Evolutionary conservation across 495 filamentous ascomycete species (phyloP), one percentile per base, ranked within the genome.

Genomic region (Achaetomiella virescens): DNA sequence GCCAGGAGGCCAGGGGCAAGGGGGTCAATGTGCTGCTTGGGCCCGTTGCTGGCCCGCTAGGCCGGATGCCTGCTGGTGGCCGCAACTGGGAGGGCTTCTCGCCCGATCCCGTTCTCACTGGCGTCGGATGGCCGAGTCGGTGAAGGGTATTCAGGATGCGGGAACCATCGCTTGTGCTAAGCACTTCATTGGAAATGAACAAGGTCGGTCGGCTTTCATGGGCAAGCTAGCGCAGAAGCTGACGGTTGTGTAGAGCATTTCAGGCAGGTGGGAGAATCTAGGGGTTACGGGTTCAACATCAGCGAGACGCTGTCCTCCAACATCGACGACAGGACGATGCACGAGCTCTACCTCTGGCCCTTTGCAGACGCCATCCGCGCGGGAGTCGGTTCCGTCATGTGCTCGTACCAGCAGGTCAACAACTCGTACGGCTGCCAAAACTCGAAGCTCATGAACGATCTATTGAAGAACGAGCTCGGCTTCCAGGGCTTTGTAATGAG

Each of bases 401-500:
- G 92, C 75, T 89, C 87, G 12, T 97, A 97, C 78, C 85, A 93
- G 52, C 89, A 93, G 57, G 77, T 95, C 66, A 96, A 96, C 71
- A 90, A 90, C 69, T 90, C 84, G 35, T 88, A 93, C 68, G 78
- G 79, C 9, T 96, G 90, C 65, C 84, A 89, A 52, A 96, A 95
- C 74, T 90, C 86, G 37, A 83, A 91, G 66, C 76, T 77, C 3
- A 62, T 90, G 48, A 96, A 96, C 74, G 82, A 86, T 67, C 65
- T 96, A 20, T 81, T 98, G 50, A 98, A 98, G 76, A 76, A 83
- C 51, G 93, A 98, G 66, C 78, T 97, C 7, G 91, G 87, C 27
- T 98, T 95, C 78, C 93, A 97, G 73, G 92, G 92, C 10, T 96
- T 96, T 65, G 77, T 92, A 59, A 88, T 92, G 86, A 90, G 82